Conservation (phyloP, 1,284 basidiomycete genomes). For the Cerioporus squamosus region DNA sequence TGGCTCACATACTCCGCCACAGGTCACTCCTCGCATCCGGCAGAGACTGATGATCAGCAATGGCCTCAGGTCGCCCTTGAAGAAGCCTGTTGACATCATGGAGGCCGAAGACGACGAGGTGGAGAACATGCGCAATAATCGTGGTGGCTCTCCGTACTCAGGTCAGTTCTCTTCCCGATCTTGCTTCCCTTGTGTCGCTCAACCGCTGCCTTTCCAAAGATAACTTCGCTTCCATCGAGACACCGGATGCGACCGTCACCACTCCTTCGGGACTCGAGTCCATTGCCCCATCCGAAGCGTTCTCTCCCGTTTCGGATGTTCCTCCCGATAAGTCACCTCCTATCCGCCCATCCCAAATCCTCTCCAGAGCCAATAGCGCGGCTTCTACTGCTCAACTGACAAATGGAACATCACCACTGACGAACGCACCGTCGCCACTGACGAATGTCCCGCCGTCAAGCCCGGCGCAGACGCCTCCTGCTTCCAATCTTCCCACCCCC, state of each 20-base stretch:
- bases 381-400: slow-evolving; percentile 16
- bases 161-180: slow-evolving; percentile 11
- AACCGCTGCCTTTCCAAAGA: slow-evolving; percentile 25
- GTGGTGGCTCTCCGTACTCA: slow-evolving; percentile 19
- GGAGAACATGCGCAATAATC: slow-evolving; percentile 13
- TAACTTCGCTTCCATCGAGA: slow-evolving; percentile 36
- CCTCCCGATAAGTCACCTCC: slow-evolving; percentile 15
- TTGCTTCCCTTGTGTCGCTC: neutral
- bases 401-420: neutral
- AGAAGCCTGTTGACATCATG: slow-evolving; percentile 42
- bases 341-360: slow-evolving; percentile 19
- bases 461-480: neutral
- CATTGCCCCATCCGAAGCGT: slow-evolving; percentile 33
- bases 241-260: slow-evolving; percentile 28
- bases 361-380: slow-evolving; percentile 21
- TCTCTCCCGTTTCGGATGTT: slow-evolving; percentile 22
- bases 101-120: slow-evolving; percentile 46
- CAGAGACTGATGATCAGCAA: slow-evolving; percentile 73
- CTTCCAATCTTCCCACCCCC: slow-evolving; percentile 26
- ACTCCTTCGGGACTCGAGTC: slow-evolving; percentile 28
- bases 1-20: slow-evolving; percentile 39
- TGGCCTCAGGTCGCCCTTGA: slow-evolving; percentile 34
- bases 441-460: neutral
- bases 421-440: slow-evolving; percentile 3
- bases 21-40: slow-evolving; percentile 54